Conservation (phyloP, 2,329 filamentous ascomycete genomes). For the Xylariaceae sp. region DNA sequence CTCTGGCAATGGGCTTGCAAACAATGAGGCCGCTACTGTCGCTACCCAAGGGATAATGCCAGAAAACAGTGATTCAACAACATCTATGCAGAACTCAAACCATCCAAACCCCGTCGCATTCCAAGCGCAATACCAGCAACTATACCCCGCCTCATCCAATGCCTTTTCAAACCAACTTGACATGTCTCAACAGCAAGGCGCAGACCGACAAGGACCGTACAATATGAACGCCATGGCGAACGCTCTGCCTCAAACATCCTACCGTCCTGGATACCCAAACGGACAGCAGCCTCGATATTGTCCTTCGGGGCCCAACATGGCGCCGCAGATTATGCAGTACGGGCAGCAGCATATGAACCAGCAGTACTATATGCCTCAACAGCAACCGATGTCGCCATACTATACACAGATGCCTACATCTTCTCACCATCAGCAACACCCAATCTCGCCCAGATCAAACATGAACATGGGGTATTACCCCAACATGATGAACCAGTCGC, state of each 20-base stretch:
- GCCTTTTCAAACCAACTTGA: conserved; percentile 41
- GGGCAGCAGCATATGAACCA: conserved; percentile 38
- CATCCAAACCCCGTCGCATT: conserved; percentile 22
- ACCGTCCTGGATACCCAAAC: conserved; percentile 37
- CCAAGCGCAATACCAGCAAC: conserved; percentile 30
- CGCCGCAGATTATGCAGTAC: conserved; percentile 41
- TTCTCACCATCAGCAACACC: conserved; percentile 30
- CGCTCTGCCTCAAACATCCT: conserved; percentile 40
- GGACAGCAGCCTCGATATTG: conserved; percentile 28
- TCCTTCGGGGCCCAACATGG: conserved; percentile 33
- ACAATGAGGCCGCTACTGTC: conserved; percentile 19
- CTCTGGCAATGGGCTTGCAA: conserved; percentile 28
- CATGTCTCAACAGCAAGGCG: conserved; percentile 34
- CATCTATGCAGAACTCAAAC: conserved; percentile 20
- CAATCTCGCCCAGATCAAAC: conserved; percentile 33
- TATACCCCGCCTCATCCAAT: conserved; percentile 34
- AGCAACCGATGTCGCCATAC: conserved; percentile 41
- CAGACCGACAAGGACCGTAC: conserved; percentile 36
- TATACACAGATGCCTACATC: conserved; percentile 39
- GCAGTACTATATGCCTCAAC: conserved; percentile 46
- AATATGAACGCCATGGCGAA: conserved; percentile 45
- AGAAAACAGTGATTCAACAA: conserved; percentile 19
- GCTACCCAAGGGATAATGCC: conserved; percentile 18
- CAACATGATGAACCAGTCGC: conserved; percentile 39
- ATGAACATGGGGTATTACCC: conserved; percentile 40